phyloP scores from a whole-genome alignment of 139 green algal genomes.

The Picochlorum sp. region DNA sequence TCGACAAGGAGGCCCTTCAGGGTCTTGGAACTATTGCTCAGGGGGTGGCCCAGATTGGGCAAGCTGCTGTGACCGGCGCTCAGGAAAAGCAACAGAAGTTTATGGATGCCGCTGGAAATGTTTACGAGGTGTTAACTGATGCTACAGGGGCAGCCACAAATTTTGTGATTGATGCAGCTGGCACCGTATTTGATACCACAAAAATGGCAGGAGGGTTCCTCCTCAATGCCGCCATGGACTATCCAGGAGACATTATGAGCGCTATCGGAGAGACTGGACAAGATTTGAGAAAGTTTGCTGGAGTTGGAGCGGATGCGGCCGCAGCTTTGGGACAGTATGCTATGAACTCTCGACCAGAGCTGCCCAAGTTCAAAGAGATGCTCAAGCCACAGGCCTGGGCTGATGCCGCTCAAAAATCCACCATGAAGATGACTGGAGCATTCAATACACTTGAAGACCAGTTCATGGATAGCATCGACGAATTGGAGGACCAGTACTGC shows the following conservation, averaged over 20 bases:
- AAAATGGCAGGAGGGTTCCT: neutral
- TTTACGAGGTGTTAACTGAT: neutral
- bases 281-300: neutral
- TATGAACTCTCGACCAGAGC: neutral
- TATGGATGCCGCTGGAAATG: neutral
- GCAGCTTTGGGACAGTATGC: neutral
- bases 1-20: neutral
- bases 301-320: neutral
- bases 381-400: conserved; percentile 6
- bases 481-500: conserved; percentile 7
- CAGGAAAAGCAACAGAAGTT: neutral
- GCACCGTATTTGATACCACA: neutral
- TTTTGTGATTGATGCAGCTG: neutral
- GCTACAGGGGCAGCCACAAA: neutral
- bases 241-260: neutral
- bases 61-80: neutral
- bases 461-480: neutral
- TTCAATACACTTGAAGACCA: neutral
- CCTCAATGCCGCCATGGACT: neutral
- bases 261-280: neutral
- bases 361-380: neutral
- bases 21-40: neutral
- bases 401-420: neutral
- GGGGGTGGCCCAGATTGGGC: neutral
- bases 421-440: neutral